phyloP scores from a whole-genome alignment of 768 basidiomycete genomes.

The Suillus fuscotomentosus region DNA sequence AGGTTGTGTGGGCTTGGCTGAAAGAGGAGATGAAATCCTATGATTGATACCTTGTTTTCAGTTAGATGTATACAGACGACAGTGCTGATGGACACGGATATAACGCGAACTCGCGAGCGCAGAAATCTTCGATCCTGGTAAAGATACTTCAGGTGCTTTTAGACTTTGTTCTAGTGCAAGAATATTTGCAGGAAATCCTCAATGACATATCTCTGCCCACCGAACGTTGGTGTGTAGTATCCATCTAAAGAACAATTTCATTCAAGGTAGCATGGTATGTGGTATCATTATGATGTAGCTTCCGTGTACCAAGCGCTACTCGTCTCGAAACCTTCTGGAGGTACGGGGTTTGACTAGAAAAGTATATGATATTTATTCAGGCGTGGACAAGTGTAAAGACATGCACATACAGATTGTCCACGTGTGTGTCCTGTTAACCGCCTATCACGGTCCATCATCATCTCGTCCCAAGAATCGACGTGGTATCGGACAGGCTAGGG shows the following conservation, averaged over 20 bases:
- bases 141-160: background rate
- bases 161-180: background rate
- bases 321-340: constrained; percentile 70
- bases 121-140: background rate
- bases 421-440: constrained; percentile 83
- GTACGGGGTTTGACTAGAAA: constrained; percentile 59
- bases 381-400: background rate
- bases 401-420: constrained; percentile 76
- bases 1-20: constrained; percentile 28
- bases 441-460: constrained; percentile 94
- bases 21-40: constrained; percentile 18
- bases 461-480: constrained; percentile 88
- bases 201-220: background rate
- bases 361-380: background rate
- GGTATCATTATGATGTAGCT: constrained; percentile 35
- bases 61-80: background rate
- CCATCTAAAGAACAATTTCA: background rate
- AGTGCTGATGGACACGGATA: background rate
- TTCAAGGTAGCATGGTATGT: background rate
- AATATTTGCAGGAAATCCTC: background rate
- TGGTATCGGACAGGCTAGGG: constrained; percentile 78
- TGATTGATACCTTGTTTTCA: constrained; percentile 6
- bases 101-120: background rate
- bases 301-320: constrained; percentile 76
- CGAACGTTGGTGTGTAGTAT: background rate